Conservation (phyloP, 176 grass and related monocot genomes). For the Phyllostachys edulis region DNA sequence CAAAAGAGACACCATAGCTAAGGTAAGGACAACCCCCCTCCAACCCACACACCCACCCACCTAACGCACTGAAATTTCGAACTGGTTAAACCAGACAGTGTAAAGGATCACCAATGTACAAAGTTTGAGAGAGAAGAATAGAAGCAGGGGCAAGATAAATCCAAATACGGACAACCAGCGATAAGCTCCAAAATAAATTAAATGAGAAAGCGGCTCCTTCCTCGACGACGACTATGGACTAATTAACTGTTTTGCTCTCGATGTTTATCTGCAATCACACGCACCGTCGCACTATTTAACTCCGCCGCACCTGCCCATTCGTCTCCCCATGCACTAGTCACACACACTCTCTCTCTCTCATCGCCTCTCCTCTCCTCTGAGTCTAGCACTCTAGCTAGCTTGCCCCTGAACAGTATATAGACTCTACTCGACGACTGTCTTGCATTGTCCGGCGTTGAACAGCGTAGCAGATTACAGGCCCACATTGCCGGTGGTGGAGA, state of each 20-base stretch:
- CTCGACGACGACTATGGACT: too few species aligned
- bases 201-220: too few species aligned
- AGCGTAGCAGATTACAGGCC: background rate
- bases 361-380: background rate
- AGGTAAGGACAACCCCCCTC: too few species aligned
- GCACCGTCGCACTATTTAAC: constrained; percentile 44
- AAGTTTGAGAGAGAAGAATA: too few species aligned
- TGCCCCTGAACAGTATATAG: background rate
- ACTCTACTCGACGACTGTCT: background rate
- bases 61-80: too few species aligned
- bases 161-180: too few species aligned
- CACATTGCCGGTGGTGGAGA: background rate
- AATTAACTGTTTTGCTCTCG: background rate
- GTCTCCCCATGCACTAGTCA: constrained; percentile 33
- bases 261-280: background rate
- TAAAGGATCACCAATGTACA: too few species aligned
- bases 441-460: background rate
- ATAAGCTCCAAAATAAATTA: too few species aligned
- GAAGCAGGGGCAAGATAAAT: too few species aligned
- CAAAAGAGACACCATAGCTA: too few species aligned
- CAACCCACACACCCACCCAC: too few species aligned
- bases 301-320: constrained; percentile 23
- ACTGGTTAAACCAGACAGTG: too few species aligned
- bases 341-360: background rate
- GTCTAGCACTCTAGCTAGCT: background rate